Base-by-base conservation (phyloP, 257 asterid species). In the Osmanthus fragrans region DNA sequence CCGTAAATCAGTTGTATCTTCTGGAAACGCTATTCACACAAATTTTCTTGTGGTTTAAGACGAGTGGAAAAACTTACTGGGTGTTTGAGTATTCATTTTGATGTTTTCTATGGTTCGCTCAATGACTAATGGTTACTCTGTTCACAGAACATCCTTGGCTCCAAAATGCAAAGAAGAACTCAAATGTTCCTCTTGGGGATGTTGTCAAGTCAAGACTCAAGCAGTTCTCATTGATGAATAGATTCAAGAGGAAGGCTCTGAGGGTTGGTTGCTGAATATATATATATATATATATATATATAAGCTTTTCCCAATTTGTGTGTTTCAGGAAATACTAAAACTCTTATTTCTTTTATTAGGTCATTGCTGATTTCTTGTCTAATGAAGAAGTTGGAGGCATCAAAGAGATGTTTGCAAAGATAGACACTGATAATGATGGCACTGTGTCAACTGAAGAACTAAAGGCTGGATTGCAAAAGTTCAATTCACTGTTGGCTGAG, bases 141-240 rank as follows among this genome's bases (percentile, higher is more conserved):
- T 75, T 71, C 45, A 67, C 81, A 94, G 98, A 94, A 68, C 97
- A 94, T 85, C 79, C 97, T 82, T 94, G 98, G 98, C 82, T 94
- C 73, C 97, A 86, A 81, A 92, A 94, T 89, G 98, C 97, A 16
- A 94, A 91, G 85, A 94, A 90, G 88, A 97, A 97, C 83, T 85
- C 97, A 10, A 92, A 94, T 89, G 97, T 92, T 80, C 92, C 96
- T 76, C 97, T 94, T 73, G 98, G 97, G 82, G 98, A 94, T 90
- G 94, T 94, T 85, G 98, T 94, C 72, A 91, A 85, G 86, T 89
- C 97, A 72, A 91, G 98, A 80, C 92, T 94, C 81, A 92, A 90
- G 90, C 98, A 94, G 88, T 92, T 94, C 79, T 89, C 98, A 1
- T 66, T 92, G 88, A 94, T 92, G 98, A 92, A 92, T 85, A 88